Conservation (phyloP, 768 basidiomycete species). For the Exidia glandulosa region DNA sequence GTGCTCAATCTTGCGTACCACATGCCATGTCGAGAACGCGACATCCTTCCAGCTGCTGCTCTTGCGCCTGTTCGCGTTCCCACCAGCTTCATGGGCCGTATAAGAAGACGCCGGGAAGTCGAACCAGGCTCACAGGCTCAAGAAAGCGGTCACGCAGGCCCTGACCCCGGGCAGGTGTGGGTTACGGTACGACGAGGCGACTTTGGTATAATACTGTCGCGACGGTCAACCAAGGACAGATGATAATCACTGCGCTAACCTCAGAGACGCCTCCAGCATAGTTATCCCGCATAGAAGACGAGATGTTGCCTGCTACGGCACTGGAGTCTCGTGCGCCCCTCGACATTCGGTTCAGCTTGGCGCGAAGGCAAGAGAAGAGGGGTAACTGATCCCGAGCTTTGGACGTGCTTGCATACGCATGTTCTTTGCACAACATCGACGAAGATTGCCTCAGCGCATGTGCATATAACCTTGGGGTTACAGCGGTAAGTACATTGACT, state of each 20-base stretch:
- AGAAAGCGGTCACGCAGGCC: constrained; percentile 40
- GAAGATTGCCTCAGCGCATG: too few relatives aligned
- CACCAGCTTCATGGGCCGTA: constrained; percentile 24
- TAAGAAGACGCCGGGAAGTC: constrained; percentile 1
- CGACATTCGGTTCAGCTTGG: too few relatives aligned
- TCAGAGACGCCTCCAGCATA: constrained; percentile 48
- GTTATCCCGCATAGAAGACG: constrained; percentile 40
- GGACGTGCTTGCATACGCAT: too few relatives aligned
- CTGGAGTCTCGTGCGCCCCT: constrained; percentile 14
- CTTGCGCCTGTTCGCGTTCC: constrained; percentile 14
- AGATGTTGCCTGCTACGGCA: constrained; percentile 14
- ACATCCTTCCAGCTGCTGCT: constrained; percentile 10
- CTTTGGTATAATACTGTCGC: constrained; percentile 48
- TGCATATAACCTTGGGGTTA: too few relatives aligned
- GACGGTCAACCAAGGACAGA: neutral
- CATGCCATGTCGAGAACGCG: constrained; percentile 52
- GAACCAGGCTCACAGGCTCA: constrained; percentile 30
- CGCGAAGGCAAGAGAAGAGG: too few relatives aligned
- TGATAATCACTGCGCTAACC: constrained; percentile 21
- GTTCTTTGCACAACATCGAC: too few relatives aligned
- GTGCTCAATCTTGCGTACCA: constrained; percentile 12
- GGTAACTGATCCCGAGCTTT: too few relatives aligned
- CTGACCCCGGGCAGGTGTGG: constrained; percentile 61
- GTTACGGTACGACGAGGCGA: constrained; percentile 59
- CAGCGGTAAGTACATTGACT: too few relatives aligned